Evolutionary conservation across 2,329 filamentous ascomycete species (phyloP).

Genomic region (Raffaelea ambrosiae): DNA sequence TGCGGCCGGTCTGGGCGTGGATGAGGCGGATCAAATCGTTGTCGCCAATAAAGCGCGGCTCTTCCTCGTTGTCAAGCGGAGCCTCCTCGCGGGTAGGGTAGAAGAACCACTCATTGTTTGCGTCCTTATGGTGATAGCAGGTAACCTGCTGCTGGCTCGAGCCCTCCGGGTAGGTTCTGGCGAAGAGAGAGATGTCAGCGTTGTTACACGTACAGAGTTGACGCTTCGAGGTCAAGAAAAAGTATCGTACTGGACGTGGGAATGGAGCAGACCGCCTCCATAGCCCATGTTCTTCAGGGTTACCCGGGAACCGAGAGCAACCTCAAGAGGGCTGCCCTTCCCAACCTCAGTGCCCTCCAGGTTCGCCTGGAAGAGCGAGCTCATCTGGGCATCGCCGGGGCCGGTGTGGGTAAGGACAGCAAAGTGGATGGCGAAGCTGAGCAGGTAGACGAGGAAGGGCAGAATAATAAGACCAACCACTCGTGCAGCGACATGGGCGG

Average conservation of each 20-base stretch:
- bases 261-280: slow-evolving; percentile 85
- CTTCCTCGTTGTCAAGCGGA: slow-evolving; percentile 63
- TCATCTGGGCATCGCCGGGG: slow-evolving; percentile 99
- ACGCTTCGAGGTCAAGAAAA: not conserved
- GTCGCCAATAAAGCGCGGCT: slow-evolving; percentile 69
- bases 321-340: slow-evolving; percentile 85
- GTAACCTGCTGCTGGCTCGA: slow-evolving; percentile 94
- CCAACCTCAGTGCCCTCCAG: slow-evolving; percentile 88
- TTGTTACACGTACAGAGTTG: not conserved
- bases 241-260: slow-evolving; percentile 63
- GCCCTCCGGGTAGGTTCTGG: slow-evolving; percentile 75
- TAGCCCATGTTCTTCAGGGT: slow-evolving; percentile 99
- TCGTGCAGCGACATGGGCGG: slow-evolving; percentile 69
- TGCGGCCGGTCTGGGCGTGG: slow-evolving; percentile 91
- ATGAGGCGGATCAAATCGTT: slow-evolving; percentile 76
- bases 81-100: slow-evolving; percentile 79
- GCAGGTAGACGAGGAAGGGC: slow-evolving; percentile 84
- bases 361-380: slow-evolving; percentile 97
- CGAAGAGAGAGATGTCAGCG: not conserved
- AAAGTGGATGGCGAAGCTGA: slow-evolving; percentile 94
- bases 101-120: slow-evolving; percentile 99
- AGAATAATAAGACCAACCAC: slow-evolving; percentile 82
- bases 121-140: slow-evolving; percentile 98
- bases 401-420: slow-evolving; percentile 87
- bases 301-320: slow-evolving; percentile 79